Percentiles rank a stretch among this genome's conserved stretches.
These are phyloP conservation scores for Leccinum subgranulosum DNA, from an alignment of 768 basidiomycete species.

Conservation along the genomic window DNA sequence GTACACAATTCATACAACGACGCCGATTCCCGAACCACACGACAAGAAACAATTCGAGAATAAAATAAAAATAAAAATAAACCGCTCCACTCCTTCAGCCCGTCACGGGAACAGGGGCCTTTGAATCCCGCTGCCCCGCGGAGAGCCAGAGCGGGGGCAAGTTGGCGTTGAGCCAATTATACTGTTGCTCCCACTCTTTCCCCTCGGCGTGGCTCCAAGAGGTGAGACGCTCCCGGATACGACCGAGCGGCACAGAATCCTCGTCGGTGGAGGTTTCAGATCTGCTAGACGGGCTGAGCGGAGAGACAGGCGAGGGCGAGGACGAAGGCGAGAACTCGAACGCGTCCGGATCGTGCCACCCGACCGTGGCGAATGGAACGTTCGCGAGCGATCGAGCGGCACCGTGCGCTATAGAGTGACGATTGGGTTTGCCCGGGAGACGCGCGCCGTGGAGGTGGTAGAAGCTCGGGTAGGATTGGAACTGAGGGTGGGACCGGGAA, in stretches of 20 bases:
- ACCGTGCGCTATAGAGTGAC: slow-evolving; percentile 11
- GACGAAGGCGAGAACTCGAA: slow-evolving; percentile 11
- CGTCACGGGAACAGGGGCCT: not conserved
- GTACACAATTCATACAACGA: not conserved
- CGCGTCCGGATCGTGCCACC: slow-evolving; percentile 17
- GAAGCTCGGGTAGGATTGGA: slow-evolving; percentile 3
- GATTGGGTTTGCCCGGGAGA: not conserved
- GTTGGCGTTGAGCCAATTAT: not conserved
- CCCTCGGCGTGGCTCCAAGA: not conserved
- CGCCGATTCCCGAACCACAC: not conserved
- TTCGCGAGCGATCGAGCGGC: slow-evolving; percentile 8
- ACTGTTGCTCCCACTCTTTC: not conserved
- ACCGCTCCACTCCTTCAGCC: not conserved
- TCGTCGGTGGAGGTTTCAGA: slow-evolving; percentile 4
- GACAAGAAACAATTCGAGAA: not conserved
- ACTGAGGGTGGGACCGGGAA: not conserved
- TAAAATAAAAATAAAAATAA: not conserved
- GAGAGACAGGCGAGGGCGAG: slow-evolving; percentile 8
- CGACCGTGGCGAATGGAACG: not conserved
- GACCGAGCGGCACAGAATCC: slow-evolving; percentile 15
- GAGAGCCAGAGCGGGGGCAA: not conserved
- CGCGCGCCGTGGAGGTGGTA: slow-evolving; percentile 9
- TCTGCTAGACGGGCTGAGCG: slow-evolving; percentile 21
- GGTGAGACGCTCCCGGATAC: slow-evolving; percentile 7
- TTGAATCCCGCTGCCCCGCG: not conserved